Evolutionary conservation across 305 asterid species (phyloP).

Genomic region (Fraxinus sp.): DNA sequence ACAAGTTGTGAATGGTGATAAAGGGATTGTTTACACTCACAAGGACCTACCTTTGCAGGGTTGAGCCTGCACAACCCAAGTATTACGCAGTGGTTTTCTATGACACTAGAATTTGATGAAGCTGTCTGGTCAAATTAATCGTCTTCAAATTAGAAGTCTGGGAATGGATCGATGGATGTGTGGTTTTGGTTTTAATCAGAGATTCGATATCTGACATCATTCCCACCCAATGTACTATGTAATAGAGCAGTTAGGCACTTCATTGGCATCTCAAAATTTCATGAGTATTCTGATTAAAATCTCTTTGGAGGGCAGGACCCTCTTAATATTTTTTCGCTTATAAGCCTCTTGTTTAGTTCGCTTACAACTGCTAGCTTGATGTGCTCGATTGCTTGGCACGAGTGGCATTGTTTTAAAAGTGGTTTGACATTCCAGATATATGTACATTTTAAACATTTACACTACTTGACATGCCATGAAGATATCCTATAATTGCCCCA

Average conservation of each 20-base stretch:
- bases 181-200: background rate
- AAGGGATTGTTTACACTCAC: slow-evolving; percentile 72
- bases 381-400: background rate
- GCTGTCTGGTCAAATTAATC: background rate
- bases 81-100: background rate
- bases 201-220: background rate
- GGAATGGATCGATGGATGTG: background rate
- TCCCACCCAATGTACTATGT: background rate
- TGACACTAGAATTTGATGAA: background rate
- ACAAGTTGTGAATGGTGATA: slow-evolving; percentile 86
- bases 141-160: background rate
- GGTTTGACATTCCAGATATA: background rate
- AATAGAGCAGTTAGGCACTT: background rate
- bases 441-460: background rate
- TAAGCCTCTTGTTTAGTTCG: background rate
- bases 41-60: slow-evolving; percentile 53
- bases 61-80: slow-evolving; percentile 19
- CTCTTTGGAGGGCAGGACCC: background rate
- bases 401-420: background rate
- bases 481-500: background rate
- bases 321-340: background rate
- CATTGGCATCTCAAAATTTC: background rate
- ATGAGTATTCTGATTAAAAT: background rate
- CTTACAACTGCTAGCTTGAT: background rate
- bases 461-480: background rate